phyloP scores from a whole-genome alignment of 129 eudicot genomes.

The Chrysanthemum makinoi region DNA sequence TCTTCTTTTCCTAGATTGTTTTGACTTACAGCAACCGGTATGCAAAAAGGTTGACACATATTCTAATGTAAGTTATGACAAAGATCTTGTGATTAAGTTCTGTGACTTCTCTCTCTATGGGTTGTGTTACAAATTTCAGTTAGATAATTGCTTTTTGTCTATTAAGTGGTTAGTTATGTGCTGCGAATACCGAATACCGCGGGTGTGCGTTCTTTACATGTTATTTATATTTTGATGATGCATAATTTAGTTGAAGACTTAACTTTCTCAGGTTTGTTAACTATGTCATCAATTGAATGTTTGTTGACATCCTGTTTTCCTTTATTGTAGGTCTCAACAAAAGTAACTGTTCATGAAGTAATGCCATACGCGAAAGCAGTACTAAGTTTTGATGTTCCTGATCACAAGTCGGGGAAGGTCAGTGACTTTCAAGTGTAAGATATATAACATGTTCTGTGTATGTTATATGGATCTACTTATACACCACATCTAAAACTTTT shows the following conservation, averaged over 20 bases:
- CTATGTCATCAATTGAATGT: background rate
- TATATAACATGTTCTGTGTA: background rate
- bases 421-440: conserved; percentile 18
- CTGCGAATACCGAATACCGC: too few relatives aligned
- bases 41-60: too few relatives aligned
- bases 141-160: background rate
- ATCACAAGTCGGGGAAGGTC: conserved; percentile 96
- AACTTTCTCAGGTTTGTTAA: background rate
- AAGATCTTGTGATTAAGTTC: conserved; percentile 13
- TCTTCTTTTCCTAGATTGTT: too few relatives aligned
- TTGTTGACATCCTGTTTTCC: conserved; percentile 5
- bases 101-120: background rate
- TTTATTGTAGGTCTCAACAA: conserved; percentile 67
- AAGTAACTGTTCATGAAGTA: conserved; percentile 61
- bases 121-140: background rate
- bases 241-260: too few relatives aligned
- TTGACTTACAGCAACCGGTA: too few relatives aligned
- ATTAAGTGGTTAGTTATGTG: too few relatives aligned
- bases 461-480: too few relatives aligned
- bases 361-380: conserved; percentile 62
- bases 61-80: too few relatives aligned
- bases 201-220: too few relatives aligned
- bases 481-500: too few relatives aligned
- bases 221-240: too few relatives aligned
- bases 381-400: conserved; percentile 86